Evolutionary conservation across 2,329 filamentous ascomycete genomes (phyloP), one percentile per base, ranked within the genome.

Genomic region (Pyrenophora seminiperda): DNA sequence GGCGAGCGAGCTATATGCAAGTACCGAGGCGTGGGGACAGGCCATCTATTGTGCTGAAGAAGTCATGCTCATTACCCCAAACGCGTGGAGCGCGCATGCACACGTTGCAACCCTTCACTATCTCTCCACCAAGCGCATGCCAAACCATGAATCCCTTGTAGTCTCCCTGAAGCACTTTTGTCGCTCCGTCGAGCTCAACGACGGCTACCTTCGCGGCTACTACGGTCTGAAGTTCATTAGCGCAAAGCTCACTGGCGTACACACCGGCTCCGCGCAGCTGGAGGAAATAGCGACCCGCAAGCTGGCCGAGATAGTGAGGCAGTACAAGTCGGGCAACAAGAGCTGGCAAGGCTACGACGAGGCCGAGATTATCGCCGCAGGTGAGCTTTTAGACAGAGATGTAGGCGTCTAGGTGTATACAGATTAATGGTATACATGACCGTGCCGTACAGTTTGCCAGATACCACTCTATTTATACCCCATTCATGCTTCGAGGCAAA

Each of bases 41-140:
- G 89, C 91, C 31, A 85, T 96, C 41, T 96, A 88, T 73, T 88
- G 91, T 53, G 77, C 96, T 36, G 94, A 99, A 72, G 94, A 99
- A 73, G 91, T 96, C 15, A 75, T 99, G 36, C 78, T 97, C 42
- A 80, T 96, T 49, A 83, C 85, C 44, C 93, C 94, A 3, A 96
- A 96, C 76, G 90, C 93, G 15, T 99, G 94, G 92, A 97, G 96
- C 78, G 90, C 96, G 58, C 91, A 97, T 72, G 92, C 92, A 41
- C 85, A 89, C 40, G 75, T 97, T 19, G 94, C 91, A 13, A 94
- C 97, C 73, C 76, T 96, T 24, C 79, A 89, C 32, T 91, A 90
- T 69, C 85, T 95, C 76, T 84, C 86, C 27, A 73, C 63, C 22
- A 59, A 47, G 51, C 58, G 32, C 47, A 63, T 74, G 5, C 61